Conservation (phyloP, 805 yeast genomes). For the Barnettozyma californica region DNA sequence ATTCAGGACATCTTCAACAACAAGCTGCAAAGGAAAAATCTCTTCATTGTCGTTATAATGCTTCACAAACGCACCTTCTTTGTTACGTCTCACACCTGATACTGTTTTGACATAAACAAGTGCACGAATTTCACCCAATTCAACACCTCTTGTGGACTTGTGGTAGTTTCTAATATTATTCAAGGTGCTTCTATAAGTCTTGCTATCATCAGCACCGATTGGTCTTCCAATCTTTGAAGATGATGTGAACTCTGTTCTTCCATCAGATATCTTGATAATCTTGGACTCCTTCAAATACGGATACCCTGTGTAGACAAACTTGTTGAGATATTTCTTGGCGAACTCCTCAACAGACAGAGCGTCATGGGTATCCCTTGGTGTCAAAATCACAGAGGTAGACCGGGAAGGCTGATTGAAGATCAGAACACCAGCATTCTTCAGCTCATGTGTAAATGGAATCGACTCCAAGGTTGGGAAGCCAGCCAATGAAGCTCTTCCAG, state of each 20-base stretch:
- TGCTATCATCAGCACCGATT: constrained; percentile 41
- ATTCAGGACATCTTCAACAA: constrained; percentile 69
- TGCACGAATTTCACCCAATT: constrained; percentile 46
- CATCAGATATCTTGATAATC: constrained; percentile 58
- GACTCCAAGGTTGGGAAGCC: constrained; percentile 87
- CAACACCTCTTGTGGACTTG: constrained; percentile 55
- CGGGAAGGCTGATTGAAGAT: constrained; percentile 84
- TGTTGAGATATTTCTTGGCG: constrained; percentile 55
- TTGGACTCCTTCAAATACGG: constrained; percentile 85
- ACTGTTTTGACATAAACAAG: constrained; percentile 70
- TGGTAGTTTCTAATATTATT: constrained; percentile 38
- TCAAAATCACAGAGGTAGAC: constrained; percentile 73
- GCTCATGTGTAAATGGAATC: constrained; percentile 49
- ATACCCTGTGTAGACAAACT: constrained; percentile 74
- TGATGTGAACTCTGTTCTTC: constrained; percentile 37
- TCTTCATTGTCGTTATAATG: constrained; percentile 52
- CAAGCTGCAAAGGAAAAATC: constrained; percentile 69
- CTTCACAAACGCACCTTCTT: constrained; percentile 73
- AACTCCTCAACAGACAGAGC: constrained; percentile 58
- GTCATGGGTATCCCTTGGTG: constrained; percentile 48
- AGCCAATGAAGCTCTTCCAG: constrained; percentile 69
- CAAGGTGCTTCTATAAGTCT: constrained; percentile 39
- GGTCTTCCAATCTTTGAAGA: constrained; percentile 31
- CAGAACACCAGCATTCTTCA: constrained; percentile 58
- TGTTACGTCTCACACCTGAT: constrained; percentile 66